Evolutionary conservation across 352 stramenopile genomes (phyloP).

Genomic region (Pilasporangium apinafurcum): DNA sequence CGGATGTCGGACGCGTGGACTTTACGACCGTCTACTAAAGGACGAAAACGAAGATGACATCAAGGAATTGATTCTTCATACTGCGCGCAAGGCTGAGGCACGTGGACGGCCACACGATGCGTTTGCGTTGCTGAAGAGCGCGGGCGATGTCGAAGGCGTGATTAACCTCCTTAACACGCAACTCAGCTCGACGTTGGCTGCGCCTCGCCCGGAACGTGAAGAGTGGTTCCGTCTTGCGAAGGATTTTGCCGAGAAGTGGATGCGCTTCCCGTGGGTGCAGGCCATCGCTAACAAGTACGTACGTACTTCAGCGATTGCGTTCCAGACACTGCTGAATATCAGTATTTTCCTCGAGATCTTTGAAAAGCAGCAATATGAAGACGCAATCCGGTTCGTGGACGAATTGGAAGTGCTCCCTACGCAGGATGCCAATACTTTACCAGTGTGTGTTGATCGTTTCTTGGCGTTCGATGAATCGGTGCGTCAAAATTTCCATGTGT

Average conservation of each 20-base stretch:
- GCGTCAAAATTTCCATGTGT: conserved; percentile 79
- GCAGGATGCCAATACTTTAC: conserved; percentile 47
- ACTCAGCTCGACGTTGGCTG: conserved; percentile 53
- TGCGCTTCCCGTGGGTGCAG: conserved; percentile 82
- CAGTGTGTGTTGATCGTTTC: conserved; percentile 78
- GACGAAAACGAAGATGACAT: conserved; percentile 71
- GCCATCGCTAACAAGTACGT: conserved; percentile 65
- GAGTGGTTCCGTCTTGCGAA: conserved; percentile 80
- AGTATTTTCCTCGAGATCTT: conserved; percentile 84
- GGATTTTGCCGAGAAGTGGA: conserved; percentile 83
- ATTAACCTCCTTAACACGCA: conserved; percentile 73
- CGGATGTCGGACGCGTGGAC: conserved; percentile 68
- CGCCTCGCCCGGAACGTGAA: conserved; percentile 53
- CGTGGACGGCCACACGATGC: conserved; percentile 66
- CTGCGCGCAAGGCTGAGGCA: conserved; percentile 67
- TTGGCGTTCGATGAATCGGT: conserved; percentile 74
- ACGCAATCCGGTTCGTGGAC: conserved; percentile 80
- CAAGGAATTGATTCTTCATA: conserved; percentile 64
- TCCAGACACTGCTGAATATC: conserved; percentile 84
- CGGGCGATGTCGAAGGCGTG: conserved; percentile 68
- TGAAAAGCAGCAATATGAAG: conserved; percentile 75
- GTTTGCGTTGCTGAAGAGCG: conserved; percentile 72
- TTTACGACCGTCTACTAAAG: conserved; percentile 67
- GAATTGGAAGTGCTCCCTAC: conserved; percentile 68
- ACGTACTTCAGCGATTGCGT: conserved; percentile 58